Evolutionary conservation across 225 moss, liverwort and hornwort species (phyloP).

Genomic region (Takakia lepidozioides): DNA sequence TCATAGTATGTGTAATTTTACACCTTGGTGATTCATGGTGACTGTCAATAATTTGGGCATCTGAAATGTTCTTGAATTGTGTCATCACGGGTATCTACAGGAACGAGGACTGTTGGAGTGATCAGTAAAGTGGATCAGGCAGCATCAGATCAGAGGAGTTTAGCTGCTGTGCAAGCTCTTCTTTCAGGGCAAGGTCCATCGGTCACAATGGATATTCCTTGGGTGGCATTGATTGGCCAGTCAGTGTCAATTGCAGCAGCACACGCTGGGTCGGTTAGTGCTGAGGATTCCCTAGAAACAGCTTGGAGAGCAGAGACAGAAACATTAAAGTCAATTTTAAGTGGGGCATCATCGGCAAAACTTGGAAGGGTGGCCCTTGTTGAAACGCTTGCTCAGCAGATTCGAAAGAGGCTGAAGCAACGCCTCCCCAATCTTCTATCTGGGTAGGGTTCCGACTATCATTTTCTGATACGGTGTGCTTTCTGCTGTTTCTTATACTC

Average conservation of each 20-base stretch:
- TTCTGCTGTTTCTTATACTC: background rate
- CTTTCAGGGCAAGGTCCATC: constrained; percentile 47
- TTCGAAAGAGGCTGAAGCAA: constrained; percentile 38
- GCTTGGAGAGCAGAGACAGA: constrained; percentile 54
- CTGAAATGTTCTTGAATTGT: no score
- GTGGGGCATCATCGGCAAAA: constrained; percentile 29
- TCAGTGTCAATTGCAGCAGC: constrained; percentile 58
- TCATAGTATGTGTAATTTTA: no score
- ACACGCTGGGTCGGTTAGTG: constrained; percentile 29
- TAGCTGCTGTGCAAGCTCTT: constrained; percentile 54
- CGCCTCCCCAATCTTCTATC: constrained; percentile 42
- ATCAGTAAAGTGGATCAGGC: constrained; percentile 61
- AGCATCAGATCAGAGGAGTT: constrained; percentile 40
- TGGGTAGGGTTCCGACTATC: no score
- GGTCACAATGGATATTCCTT: constrained; percentile 38
- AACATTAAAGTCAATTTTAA: constrained; percentile 38
- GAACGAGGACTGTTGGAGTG: constrained; percentile 45
- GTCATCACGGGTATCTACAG: no score
- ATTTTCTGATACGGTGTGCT: no score
- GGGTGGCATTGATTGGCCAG: constrained; percentile 59
- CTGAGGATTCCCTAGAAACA: constrained; percentile 47
- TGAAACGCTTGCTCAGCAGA: constrained; percentile 38
- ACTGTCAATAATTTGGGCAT: no score
- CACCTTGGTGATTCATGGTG: no score
- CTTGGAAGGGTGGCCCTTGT: constrained; percentile 49